These are phyloP conservation scores for Coniella lustricola DNA, from an alignment of 2,329 filamentous ascomycete species.

Conservation along the genomic window DNA sequence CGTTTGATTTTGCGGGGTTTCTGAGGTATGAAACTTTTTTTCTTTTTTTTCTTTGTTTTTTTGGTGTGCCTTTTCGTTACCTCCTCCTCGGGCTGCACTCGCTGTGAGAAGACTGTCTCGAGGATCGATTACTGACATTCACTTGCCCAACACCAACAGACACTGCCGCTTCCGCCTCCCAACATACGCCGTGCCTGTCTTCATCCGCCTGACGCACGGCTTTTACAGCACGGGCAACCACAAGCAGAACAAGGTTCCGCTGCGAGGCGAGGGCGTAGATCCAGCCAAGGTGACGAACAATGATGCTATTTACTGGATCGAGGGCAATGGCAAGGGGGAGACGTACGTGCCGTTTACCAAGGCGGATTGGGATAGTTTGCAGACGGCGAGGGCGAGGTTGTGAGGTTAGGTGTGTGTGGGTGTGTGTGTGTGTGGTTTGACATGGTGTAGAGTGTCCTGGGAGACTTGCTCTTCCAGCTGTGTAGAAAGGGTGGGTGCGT, in stretches of 20 bases:
- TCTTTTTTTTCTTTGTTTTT: too few relatives aligned
- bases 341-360: constrained; percentile 53
- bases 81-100: too few relatives aligned
- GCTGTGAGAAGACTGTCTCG: too few relatives aligned
- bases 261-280: constrained; percentile 61
- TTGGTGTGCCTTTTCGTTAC: too few relatives aligned
- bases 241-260: constrained; percentile 70
- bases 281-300: constrained; percentile 36
- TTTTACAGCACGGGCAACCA: constrained; percentile 64
- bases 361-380: constrained; percentile 46
- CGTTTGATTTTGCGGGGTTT: constrained; percentile 54
- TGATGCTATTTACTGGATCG: constrained; percentile 48
- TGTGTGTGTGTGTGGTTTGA: neutral
- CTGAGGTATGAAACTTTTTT: constrained; percentile 35
- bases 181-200: constrained; percentile 68
- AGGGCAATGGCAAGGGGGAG: constrained; percentile 45
- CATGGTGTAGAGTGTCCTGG: too few relatives aligned
- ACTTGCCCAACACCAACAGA: constrained; percentile 19
- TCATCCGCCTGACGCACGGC: constrained; percentile 55
- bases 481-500: too few relatives aligned
- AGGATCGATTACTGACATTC: neutral
- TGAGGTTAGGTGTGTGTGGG: constrained; percentile 5
- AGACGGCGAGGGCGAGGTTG: constrained; percentile 23
- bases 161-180: constrained; percentile 56
- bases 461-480: too few relatives aligned